Conservation (phyloP, 129 eudicot genomes). For the Flaveria brownii region DNA sequence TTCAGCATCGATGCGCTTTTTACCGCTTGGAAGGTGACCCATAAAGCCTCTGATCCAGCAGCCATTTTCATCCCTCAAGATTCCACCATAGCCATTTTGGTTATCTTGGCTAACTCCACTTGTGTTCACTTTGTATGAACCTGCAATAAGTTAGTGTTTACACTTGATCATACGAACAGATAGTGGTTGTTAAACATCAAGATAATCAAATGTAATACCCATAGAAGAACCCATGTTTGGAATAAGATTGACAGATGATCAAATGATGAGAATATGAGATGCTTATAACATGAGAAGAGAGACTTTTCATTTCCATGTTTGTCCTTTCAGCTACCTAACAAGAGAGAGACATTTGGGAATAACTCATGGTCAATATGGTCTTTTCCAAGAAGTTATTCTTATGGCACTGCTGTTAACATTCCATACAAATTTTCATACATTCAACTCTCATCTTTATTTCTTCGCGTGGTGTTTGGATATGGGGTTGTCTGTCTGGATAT, state of each 20-base stretch:
- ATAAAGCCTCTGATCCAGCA: conserved; percentile 24
- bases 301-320: neutral
- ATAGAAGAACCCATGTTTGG: conserved; percentile 30
- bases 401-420: no score
- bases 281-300: neutral
- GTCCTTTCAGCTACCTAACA: conserved; percentile 6
- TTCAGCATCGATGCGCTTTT: neutral
- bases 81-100: conserved; percentile 20
- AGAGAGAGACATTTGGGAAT: neutral
- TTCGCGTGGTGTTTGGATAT: no score
- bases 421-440: no score
- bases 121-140: conserved; percentile 26
- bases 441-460: no score
- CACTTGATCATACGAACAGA: neutral
- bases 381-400: neutral
- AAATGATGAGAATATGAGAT: neutral
- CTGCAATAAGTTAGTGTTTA: neutral
- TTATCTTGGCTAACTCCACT: conserved; percentile 3
- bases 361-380: neutral
- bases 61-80: conserved; percentile 23
- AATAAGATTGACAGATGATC: neutral
- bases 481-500: no score
- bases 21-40: conserved; percentile 2
- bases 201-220: neutral
- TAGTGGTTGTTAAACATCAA: neutral